Evolutionary conservation across 495 filamentous ascomycete genomes (phyloP).

Genomic region (Talaromyces adpressus): DNA sequence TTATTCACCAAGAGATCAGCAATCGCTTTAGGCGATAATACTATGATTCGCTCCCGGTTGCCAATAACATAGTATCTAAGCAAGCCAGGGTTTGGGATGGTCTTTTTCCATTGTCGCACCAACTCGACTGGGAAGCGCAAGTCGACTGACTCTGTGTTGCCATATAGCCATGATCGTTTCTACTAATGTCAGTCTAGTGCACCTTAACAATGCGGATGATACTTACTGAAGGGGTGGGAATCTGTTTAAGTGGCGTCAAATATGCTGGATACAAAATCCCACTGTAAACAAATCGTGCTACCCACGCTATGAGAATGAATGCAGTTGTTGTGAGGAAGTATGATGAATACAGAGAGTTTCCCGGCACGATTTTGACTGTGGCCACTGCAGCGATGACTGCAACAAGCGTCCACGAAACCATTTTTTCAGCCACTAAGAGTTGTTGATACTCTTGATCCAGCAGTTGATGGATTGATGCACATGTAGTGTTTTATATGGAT

Average conservation of each 20-base stretch:
- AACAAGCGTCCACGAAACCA: constrained; percentile 8
- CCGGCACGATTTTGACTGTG: constrained; percentile 20
- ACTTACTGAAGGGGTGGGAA: constrained; percentile 54
- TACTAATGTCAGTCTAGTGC: constrained; percentile 8
- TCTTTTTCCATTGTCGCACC: constrained; percentile 55
- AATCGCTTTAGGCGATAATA: constrained; percentile 58
- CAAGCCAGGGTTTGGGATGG: constrained; percentile 71
- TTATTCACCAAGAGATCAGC: constrained; percentile 59
- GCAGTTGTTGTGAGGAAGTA: constrained; percentile 17
- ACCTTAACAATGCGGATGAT: background rate
- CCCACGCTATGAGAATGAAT: constrained; percentile 16
- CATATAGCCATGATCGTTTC: constrained; percentile 30
- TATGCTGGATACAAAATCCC: constrained; percentile 62
- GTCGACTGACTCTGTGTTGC: constrained; percentile 20
- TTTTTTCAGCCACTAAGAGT: background rate
- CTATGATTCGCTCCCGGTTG: constrained; percentile 64
- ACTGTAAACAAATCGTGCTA: constrained; percentile 36
- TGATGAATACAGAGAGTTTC: constrained; percentile 26
- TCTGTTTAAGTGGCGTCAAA: constrained; percentile 61
- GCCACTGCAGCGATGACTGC: constrained; percentile 2
- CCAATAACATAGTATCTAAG: constrained; percentile 62
- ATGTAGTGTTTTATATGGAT: background rate
- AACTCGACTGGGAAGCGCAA: constrained; percentile 47
- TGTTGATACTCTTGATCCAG: background rate
- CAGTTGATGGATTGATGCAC: background rate